Evolutionary conservation across 805 yeast genomes (phyloP), one percentile per base, ranked within the genome.

Genomic region (Kodamaea neixiangensis): DNA sequence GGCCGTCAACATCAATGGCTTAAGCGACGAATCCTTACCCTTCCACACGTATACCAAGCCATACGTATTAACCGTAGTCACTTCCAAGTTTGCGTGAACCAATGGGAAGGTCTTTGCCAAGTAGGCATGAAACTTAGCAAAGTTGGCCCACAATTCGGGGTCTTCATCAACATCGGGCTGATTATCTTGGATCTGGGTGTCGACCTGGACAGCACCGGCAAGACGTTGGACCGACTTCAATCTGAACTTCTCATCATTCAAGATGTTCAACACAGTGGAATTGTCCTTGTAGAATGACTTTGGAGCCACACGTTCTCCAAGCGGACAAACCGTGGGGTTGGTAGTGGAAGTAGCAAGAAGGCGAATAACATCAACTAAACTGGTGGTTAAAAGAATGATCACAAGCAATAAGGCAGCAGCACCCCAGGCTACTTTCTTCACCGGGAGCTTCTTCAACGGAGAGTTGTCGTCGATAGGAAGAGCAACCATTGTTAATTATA

Each of bases 1-100:
- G 1, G 93, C 92, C 60, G 86, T 80, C 46, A 87, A 71, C 66
- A 89, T 61, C 21, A 84, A 57, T 11, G 96, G 96, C 63, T 85
- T 83, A 13, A 87, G 90, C 14, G 75, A 64, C 9, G 41, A 14
- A 4, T 79, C 63, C 3, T 68, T 43, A 4, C 96, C 94, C 52
- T 75, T 61, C 80, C 88, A 80, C 14, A 87, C 83, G 62, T 72
- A 77, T 1, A 89, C 72, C 48, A 89, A 68, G 2, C 88, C 89
- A 55, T 81, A 80, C 5, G 80, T 73, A 63, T 87, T 87, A 48
- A 86, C 80, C 15, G 68, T 74, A 53, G 77, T 81, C 11, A 84
- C 73, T 42, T 78, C 70, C 50, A 84, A 67, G n/a, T 71, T 61
- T 22, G 68, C 54, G 55, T 79, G 77, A 3, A 81, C 77, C 22